These are phyloP conservation scores for Leccinum broughii DNA, from an alignment of 768 basidiomycete genomes.

Conservation along the genomic window DNA sequence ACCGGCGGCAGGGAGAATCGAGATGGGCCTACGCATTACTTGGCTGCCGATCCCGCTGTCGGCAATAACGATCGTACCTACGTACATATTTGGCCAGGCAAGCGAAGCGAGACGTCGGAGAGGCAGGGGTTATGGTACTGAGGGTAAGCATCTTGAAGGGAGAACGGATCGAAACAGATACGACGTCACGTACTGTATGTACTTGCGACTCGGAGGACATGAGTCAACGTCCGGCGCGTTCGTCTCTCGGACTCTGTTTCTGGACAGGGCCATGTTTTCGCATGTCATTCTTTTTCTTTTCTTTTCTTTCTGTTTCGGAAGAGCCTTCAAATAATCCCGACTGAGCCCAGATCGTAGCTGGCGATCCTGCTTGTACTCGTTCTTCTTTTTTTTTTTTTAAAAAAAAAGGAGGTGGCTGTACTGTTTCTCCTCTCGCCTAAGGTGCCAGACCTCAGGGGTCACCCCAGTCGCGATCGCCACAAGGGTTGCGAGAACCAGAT, in stretches of 20 bases:
- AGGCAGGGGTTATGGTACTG: neutral
- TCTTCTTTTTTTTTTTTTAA: neutral
- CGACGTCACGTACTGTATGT: neutral
- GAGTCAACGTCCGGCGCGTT: neutral
- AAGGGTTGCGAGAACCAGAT: neutral
- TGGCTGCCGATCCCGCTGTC: neutral
- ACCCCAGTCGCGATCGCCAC: neutral
- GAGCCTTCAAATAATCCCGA: neutral
- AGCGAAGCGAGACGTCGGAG: neutral
- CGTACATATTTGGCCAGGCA: neutral
- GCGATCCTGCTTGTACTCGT: neutral
- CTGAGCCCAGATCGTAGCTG: neutral
- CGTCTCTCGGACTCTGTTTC: neutral
- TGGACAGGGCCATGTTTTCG: neutral
- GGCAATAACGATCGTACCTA: neutral
- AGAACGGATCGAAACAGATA: neutral
- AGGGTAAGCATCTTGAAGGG: neutral
- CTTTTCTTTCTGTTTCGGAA: neutral
- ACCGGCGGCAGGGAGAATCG: neutral
- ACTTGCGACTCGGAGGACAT: neutral
- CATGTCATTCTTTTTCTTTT: neutral
- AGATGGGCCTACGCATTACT: neutral
- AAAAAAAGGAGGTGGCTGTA: neutral
- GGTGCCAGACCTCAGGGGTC: neutral
- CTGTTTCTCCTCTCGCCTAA: neutral